Conservation (phyloP, 495 filamentous ascomycete species). For the Achaetomiella virescens region DNA sequence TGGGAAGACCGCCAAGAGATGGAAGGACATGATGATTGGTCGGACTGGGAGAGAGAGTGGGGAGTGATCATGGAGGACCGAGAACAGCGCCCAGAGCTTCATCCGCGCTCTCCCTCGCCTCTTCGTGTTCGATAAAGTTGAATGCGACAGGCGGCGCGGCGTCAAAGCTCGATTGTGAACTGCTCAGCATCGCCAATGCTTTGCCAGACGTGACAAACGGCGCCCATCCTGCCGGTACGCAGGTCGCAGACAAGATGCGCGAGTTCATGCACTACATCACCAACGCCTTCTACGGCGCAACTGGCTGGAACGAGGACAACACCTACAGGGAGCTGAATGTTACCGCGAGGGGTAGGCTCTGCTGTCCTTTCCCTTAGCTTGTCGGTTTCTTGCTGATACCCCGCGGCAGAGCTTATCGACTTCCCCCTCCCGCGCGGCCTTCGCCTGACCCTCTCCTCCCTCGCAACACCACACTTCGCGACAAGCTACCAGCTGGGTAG, state of each 20-base stretch:
- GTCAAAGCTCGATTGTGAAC: not conserved
- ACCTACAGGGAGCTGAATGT: constrained; percentile 82
- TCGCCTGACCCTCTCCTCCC: constrained; percentile 78
- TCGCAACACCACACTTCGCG: constrained; percentile 84
- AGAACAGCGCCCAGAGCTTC: too few relatives aligned
- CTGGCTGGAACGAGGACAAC: constrained; percentile 88
- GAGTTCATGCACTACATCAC: constrained; percentile 98
- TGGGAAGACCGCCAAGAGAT: too few relatives aligned
- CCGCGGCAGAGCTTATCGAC: constrained; percentile 63
- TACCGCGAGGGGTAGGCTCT: constrained; percentile 65
- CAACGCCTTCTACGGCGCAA: constrained; percentile 79
- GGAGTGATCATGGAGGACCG: too few relatives aligned
- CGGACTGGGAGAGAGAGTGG: too few relatives aligned
- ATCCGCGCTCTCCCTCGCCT: too few relatives aligned
- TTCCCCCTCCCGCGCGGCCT: constrained; percentile 76
- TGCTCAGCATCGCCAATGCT: constrained; percentile 16
- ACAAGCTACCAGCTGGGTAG: constrained; percentile 84
- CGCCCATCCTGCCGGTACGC: constrained; percentile 15
- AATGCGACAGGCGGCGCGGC: not conserved
- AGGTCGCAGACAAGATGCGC: constrained; percentile 55
- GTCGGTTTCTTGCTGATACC: not conserved
- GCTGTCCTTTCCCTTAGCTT: not conserved
- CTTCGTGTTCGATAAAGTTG: too few relatives aligned
- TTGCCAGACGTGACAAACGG: constrained; percentile 12
- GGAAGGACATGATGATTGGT: too few relatives aligned